These are phyloP conservation scores for Candida anglica DNA, from an alignment of 805 yeast genomes.

Conservation along the genomic window DNA sequence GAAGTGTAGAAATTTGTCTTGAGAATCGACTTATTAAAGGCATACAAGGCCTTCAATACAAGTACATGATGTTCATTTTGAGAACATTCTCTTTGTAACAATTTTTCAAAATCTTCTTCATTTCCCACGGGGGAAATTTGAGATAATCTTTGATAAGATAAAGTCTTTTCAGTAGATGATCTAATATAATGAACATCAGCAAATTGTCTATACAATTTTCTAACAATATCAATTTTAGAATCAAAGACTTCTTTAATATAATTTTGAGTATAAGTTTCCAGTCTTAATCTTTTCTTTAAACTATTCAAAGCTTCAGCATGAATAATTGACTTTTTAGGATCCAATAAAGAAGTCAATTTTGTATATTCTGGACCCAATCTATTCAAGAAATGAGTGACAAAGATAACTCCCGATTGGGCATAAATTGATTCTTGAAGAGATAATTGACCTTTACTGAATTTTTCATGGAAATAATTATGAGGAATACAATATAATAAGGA, in stretches of 20 bases:
- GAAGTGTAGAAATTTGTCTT: slow-evolving; percentile 94
- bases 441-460: slow-evolving; percentile 70
- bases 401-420: slow-evolving; percentile 89
- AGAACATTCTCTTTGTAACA: slow-evolving; percentile 65
- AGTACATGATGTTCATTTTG: slow-evolving; percentile 77
- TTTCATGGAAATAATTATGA: slow-evolving; percentile 70
- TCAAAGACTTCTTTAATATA: slow-evolving; percentile 76
- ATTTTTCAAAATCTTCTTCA: slow-evolving; percentile 69
- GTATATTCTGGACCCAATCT: slow-evolving; percentile 88
- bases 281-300: slow-evolving; percentile 83
- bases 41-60: slow-evolving; percentile 76
- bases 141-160: slow-evolving; percentile 83
- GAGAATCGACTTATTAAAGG: slow-evolving; percentile 81
- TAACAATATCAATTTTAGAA: slow-evolving; percentile 64
- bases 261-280: slow-evolving; percentile 88
- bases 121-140: slow-evolving; percentile 69
- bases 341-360: slow-evolving; percentile 61
- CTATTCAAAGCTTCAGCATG: slow-evolving; percentile 73
- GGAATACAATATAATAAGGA: slow-evolving; percentile 90
- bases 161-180: slow-evolving; percentile 65
- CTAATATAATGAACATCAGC: slow-evolving; percentile 87
- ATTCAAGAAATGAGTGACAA: slow-evolving; percentile 91
- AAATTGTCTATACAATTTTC: slow-evolving; percentile 83
- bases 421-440: slow-evolving; percentile 93
- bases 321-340: slow-evolving; percentile 54